Evolutionary conservation across 768 basidiomycete genomes (phyloP), one percentile per base, ranked within the genome.

Genomic region (Suillus ampliporus): DNA sequence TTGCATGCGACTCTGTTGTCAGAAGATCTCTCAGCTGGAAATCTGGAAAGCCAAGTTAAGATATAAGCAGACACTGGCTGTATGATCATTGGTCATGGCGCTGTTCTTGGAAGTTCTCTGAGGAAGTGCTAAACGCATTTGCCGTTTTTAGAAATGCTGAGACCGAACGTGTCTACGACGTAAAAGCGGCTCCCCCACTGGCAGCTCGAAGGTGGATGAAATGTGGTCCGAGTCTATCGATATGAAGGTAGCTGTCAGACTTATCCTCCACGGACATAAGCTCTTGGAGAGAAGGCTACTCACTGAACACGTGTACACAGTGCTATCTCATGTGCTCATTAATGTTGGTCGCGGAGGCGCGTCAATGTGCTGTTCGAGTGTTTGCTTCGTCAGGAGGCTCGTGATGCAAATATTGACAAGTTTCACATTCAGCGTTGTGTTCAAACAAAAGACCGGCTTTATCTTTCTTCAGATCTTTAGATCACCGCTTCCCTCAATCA

Each of bases 201-300:
- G 38, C 53, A 56, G 26, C 37, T 26, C 23, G 53, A 54, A 38
- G 21, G 21, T 38, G 53, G 23, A 54, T 54, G 52, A 38, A 54
- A 38, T 54, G 37, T 54, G 53, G 21, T 56, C 28, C 28, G 50
- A 51, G 50, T 51, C 37, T 38, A 26, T 56, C 37, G 21, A 54
- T 37, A 54, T 54, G 35, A 37, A 38, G 34, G 35, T 26, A 38
- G 35, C 35, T 54, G 37, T 26, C 53, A 54, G 23, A 56, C 23
- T 40, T 17, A 19, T 23, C 38, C 26, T 56, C 54, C 54, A 19
- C 17, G 26, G 40, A 40, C 38, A 26, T 54, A 26, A 38, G 21
- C 15, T 4, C 21, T 38, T 54, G 21, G 14, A 21, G 52, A 54
- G 53, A 54, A 54, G 37, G 53, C 23, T 15, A 9, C 53, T 56